Percentiles rank a stretch among this genome's conserved stretches.
Conservation (phyloP, 116 monocot species). For the Cymodocea nodosa region DNA sequence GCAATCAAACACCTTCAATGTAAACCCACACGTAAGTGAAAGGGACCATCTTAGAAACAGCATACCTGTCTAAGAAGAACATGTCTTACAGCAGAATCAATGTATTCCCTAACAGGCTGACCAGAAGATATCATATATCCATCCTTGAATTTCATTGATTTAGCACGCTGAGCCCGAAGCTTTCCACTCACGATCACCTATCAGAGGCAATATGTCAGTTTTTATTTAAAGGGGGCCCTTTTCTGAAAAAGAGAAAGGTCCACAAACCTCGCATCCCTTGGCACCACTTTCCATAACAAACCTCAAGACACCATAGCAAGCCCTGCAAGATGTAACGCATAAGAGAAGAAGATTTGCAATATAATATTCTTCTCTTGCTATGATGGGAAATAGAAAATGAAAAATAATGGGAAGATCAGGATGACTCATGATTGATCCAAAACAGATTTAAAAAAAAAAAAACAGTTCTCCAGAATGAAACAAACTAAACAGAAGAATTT, state of each 20-base stretch:
- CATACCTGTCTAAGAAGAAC: constrained; percentile 70
- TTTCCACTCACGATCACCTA: constrained; percentile 78
- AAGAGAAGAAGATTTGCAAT: not conserved
- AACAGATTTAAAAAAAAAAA: not conserved
- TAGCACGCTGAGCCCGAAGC: constrained; percentile 66
- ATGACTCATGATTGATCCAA: not conserved
- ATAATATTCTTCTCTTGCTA: not conserved
- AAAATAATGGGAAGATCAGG: too few species aligned
- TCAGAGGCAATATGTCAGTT: not conserved
- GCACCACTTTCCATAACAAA: constrained; percentile 78
- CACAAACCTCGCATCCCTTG: constrained; percentile 66
- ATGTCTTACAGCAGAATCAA: constrained; percentile 70
- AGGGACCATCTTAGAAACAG: not conserved
- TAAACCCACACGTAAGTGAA: too few species aligned
- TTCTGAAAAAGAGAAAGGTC: not conserved
- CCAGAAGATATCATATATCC: constrained; percentile 87
- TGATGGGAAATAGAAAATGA: not conserved
- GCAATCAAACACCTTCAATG: not conserved
- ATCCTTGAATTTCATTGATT: constrained; percentile 82
- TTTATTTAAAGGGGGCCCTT: not conserved
- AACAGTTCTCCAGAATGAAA: not conserved
- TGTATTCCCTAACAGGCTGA: constrained; percentile 68
- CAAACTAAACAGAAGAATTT: too few species aligned
- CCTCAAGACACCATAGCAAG: constrained; percentile 65
- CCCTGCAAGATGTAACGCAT: constrained; percentile 25